Evolutionary conservation across 495 filamentous ascomycete genomes (phyloP).

Genomic region (Aspergillus campestris): DNA sequence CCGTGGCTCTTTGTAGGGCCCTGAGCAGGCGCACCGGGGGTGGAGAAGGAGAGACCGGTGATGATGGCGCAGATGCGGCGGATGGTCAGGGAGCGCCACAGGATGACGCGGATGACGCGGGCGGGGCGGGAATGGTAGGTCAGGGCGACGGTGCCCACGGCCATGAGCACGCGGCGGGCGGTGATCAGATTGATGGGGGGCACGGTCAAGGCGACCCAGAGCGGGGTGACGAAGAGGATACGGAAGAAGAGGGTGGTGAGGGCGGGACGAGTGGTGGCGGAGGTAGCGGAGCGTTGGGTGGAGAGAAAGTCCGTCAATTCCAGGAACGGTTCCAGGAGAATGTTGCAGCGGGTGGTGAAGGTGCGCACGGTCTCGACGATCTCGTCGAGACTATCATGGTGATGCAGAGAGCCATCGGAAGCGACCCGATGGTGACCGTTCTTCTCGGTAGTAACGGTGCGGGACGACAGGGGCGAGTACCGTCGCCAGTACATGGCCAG

Average conservation of each 20-base stretch:
- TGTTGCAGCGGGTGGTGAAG: conserved; percentile 84
- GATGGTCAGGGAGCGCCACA: conserved; percentile 78
- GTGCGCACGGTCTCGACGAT: conserved; percentile 86
- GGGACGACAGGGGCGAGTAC: conserved; percentile 84
- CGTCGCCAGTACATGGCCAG: conserved; percentile 86
- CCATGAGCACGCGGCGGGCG: conserved; percentile 70
- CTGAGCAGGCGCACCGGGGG: conserved; percentile 19
- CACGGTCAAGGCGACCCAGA: conserved; percentile 78
- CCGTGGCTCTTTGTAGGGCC: conserved; percentile 33
- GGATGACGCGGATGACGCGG: conserved; percentile 72
- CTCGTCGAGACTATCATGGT: conserved; percentile 85
- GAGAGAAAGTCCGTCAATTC: conserved; percentile 88
- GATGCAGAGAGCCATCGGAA: conserved; percentile 58
- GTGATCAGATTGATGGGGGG: conserved; percentile 82
- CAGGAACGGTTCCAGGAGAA: conserved; percentile 80
- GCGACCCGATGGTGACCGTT: conserved; percentile 37
- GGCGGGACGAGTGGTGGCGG: conserved; percentile 84
- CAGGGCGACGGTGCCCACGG: conserved; percentile 69
- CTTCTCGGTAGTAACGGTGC: conserved; percentile 60
- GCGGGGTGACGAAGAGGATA: conserved; percentile 74
- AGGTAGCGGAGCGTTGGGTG: conserved; percentile 83
- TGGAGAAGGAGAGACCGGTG: conserved; percentile 70
- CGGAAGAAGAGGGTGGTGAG: conserved; percentile 84
- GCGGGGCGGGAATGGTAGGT: conserved; percentile 89
- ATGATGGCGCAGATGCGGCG: conserved; percentile 57